phyloP scores from a whole-genome alignment of 805 yeast species.

The Brettanomyces custersianus region DNA sequence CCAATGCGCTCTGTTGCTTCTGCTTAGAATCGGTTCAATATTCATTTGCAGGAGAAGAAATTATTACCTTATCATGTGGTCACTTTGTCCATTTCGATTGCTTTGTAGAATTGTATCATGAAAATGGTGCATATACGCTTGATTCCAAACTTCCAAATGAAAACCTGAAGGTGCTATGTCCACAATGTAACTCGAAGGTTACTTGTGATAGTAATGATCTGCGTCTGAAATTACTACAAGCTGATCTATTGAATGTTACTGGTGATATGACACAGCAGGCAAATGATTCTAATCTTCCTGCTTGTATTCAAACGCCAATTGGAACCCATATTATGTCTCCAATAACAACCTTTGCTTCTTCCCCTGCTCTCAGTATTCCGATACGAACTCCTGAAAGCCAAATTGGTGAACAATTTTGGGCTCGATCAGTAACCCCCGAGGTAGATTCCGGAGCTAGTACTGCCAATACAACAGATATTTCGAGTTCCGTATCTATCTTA shows the following conservation, averaged over 20 bases:
- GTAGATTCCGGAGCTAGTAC: background rate
- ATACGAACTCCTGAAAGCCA: conserved; percentile 20
- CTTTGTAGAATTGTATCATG: conserved; percentile 21
- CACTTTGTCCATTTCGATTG: conserved; percentile 40
- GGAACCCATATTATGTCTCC: no score
- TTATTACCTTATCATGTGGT: conserved; percentile 32
- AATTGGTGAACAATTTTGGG: conserved; percentile 14
- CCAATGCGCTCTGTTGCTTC: conserved; percentile 27
- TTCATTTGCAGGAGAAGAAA: conserved; percentile 33
- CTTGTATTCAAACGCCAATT: no score
- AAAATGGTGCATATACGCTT: background rate
- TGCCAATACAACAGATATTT: background rate
- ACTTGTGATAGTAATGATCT: conserved; percentile 2
- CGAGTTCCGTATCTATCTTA: background rate
- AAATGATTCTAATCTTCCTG: background rate
- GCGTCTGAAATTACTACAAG: background rate
- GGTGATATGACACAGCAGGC: background rate
- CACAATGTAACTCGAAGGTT: conserved; percentile 5
- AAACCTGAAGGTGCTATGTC: conserved; percentile 6
- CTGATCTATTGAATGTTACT: background rate
- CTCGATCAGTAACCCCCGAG: no score
- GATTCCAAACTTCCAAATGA: conserved; percentile 1
- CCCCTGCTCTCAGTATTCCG: no score
- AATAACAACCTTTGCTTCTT: no score
- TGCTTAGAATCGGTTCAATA: conserved; percentile 35